Evolutionary conservation across 345 rosid species (phyloP).

Genomic region (Euphorbia pulcherrima): DNA sequence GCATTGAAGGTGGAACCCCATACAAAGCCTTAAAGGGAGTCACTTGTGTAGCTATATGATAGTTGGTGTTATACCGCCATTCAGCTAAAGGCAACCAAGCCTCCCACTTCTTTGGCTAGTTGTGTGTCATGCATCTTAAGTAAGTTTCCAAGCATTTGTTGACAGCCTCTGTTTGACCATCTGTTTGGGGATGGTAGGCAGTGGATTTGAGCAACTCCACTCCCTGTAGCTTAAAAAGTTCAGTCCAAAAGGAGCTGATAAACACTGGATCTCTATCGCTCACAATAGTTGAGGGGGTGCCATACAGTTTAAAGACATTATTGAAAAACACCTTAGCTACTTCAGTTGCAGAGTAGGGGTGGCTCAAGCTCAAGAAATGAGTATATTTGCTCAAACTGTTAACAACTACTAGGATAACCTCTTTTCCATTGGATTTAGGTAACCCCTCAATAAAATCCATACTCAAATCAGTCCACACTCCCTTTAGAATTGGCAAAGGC

Average conservation of each 20-base stretch:
- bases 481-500: neutral
- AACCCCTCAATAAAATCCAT: conserved; percentile 7
- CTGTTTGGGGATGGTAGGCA: neutral
- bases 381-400: neutral
- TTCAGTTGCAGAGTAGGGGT: neutral
- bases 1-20: neutral
- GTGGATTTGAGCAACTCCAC: neutral
- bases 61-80: neutral
- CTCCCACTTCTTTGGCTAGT: neutral
- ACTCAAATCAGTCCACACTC: neutral
- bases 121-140: neutral
- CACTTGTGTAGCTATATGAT: neutral
- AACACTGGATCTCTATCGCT: no score
- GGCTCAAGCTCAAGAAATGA: no score
- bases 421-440: neutral
- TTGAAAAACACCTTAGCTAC: neutral
- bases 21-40: neutral
- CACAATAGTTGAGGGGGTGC: no score
- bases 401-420: neutral
- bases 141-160: neutral
- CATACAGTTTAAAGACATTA: neutral
- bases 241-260: no score
- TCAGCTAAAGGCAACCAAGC: neutral
- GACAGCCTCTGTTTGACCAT: no score
- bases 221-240: no score